phyloP scores from a whole-genome alignment of 2,329 filamentous ascomycete species.

The Davidsoniella neocaledoniae region DNA sequence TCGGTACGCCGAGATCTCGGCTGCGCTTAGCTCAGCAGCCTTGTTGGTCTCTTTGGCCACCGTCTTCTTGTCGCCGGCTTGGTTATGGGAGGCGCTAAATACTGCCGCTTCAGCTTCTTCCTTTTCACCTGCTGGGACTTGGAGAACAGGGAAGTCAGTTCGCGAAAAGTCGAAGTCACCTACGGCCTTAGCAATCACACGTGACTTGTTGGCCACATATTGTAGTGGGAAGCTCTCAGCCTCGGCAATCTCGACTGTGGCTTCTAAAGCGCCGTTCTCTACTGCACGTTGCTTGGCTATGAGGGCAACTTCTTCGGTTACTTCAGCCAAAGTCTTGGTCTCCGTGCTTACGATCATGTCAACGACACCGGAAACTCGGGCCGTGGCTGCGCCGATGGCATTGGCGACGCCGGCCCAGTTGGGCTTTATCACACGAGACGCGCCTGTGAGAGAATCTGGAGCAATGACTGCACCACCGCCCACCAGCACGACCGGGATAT shows the following conservation, averaged over 20 bases:
- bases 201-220: conserved; percentile 31
- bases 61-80: conserved; percentile 18
- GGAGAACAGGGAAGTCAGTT: conserved; percentile 15
- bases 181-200: conserved; percentile 40
- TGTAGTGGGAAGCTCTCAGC: conserved; percentile 37
- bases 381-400: conserved; percentile 47
- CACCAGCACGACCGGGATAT: conserved; percentile 42
- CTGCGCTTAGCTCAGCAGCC: conserved; percentile 7
- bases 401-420: conserved; percentile 44
- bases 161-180: conserved; percentile 32
- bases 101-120: not conserved
- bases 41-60: not conserved
- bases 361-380: conserved; percentile 37
- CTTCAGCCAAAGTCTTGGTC: conserved; percentile 22
- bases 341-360: conserved; percentile 34
- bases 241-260: conserved; percentile 32
- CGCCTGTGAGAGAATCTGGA: conserved; percentile 36
- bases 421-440: conserved; percentile 38
- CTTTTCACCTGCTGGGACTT: not conserved
- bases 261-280: conserved; percentile 23
- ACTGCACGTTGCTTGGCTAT: conserved; percentile 16
- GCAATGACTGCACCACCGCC: conserved; percentile 46
- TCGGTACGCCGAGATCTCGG: conserved; percentile 26
- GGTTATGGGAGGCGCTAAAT: conserved; percentile 4
- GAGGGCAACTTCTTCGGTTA: conserved; percentile 25